Percentiles rank a stretch among this genome's conserved stretches.
These are phyloP conservation scores for Lophiostoma macrostomum DNA, from an alignment of 495 filamentous ascomycete species.

Conservation along the genomic window DNA sequence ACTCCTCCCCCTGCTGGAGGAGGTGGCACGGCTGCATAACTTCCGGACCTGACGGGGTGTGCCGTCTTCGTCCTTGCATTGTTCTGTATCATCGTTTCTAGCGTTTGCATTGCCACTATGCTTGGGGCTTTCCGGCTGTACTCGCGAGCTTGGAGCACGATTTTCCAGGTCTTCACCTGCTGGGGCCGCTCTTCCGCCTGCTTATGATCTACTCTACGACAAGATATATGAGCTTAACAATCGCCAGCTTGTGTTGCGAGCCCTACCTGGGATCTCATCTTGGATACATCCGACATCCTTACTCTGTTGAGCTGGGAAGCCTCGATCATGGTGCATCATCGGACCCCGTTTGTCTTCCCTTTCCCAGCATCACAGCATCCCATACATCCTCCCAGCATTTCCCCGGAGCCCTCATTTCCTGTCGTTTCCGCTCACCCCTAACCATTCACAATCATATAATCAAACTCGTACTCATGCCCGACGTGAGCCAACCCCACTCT, in stretches of 20 bases:
- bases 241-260: too few relatives aligned
- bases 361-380: conserved; percentile 19
- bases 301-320: neutral
- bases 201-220: too few relatives aligned
- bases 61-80: conserved; percentile 33
- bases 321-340: neutral
- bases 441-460: neutral
- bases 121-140: conserved; percentile 1
- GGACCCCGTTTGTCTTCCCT: neutral
- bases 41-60: conserved; percentile 34
- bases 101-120: conserved; percentile 16
- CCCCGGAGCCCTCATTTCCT: conserved; percentile 17
- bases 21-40: conserved; percentile 24
- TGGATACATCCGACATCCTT: too few relatives aligned
- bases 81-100: conserved; percentile 14
- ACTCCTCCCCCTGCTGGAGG: conserved; percentile 13
- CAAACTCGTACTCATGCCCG: conserved; percentile 1
- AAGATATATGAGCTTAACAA: too few relatives aligned
- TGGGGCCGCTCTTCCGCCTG: neutral
- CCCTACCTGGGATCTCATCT: too few relatives aligned
- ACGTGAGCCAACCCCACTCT: conserved; percentile 24
- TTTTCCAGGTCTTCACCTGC: neutral
- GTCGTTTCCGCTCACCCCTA: conserved; percentile 12
- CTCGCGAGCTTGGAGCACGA: neutral
- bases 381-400: conserved; percentile 23